Evolutionary conservation across 768 basidiomycete species (phyloP), one percentile per base, ranked within the genome.

Genomic region (Suillus americanus): DNA sequence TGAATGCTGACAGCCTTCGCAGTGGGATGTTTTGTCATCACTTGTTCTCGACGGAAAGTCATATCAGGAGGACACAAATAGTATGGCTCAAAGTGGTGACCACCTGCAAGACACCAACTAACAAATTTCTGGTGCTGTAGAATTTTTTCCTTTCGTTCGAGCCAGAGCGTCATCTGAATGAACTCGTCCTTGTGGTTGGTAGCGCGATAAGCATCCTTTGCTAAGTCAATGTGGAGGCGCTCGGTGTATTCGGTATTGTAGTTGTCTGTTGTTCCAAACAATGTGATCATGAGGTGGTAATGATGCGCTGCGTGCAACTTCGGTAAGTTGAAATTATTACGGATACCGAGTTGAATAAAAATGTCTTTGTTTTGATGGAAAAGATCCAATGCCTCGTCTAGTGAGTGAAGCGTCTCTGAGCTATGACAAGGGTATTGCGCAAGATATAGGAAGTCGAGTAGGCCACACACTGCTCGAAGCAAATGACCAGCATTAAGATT

Each of bases 221-320:
- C 63, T 14, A 75, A 68, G 60, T 82, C 77, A 50, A 82, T 82
- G 63, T 83, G 81, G 0, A 80, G 71, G 0, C 75, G 70, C 64
- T 83, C 80, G 2, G 79, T 73, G 33, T 71, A 70, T 65, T 82
- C 76, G 1, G 80, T 82, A 63, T 79, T 77, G 67, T 71, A 80
- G 64, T 79, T 79, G 62, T 82, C 80, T 0, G 75, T 70, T 0
- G 79, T 74, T 3, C 83, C 82, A 48, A 71, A 73, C 7, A 64
- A 51, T 33, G 67, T 54, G 66, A 82, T 82, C 5, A 61, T 41
- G 1, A 60, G 4, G 2, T 62, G 7, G 63, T 80, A 82, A 62
- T 83, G 82, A 1, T 37, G 41, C 0, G 75, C 62, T 10, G 69
- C 74, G 63, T 82, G 81, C 0, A 83, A 64, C 63, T 83, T 83